These are phyloP conservation scores for Acacia crassicarpa DNA, from an alignment of 306 rosid species.

Conservation along the genomic window DNA sequence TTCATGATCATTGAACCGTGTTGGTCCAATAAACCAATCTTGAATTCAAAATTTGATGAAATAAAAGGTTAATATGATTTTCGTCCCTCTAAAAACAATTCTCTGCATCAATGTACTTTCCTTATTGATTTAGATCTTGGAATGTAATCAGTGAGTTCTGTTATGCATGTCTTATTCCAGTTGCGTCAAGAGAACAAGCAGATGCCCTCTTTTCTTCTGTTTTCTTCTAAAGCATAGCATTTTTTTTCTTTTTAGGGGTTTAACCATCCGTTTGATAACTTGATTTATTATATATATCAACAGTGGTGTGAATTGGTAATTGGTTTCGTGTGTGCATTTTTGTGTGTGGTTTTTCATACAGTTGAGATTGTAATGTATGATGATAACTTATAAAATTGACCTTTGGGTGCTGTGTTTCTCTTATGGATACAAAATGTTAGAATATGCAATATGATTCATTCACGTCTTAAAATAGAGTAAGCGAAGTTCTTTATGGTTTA, in stretches of 20 bases:
- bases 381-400: neutral
- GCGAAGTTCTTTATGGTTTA: neutral
- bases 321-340: too few relatives aligned
- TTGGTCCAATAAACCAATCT: conserved; percentile 2
- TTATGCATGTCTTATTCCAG: neutral
- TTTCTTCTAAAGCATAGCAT: too few relatives aligned
- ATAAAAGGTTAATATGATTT: neutral
- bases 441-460: neutral
- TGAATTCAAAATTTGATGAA: conserved; percentile 1
- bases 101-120: neutral
- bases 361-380: neutral
- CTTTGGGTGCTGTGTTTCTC: neutral
- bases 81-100: conserved; percentile 13
- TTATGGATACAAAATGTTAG: neutral
- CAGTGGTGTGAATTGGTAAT: too few relatives aligned
- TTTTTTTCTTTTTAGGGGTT: too few relatives aligned
- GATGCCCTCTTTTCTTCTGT: neutral
- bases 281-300: too few relatives aligned
- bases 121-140: neutral
- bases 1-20: neutral
- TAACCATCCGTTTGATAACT: too few relatives aligned
- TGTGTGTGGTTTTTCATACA: too few relatives aligned
- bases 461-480: neutral
- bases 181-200: neutral
- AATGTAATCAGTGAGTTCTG: conserved; percentile 6